Conservation (phyloP, 2,329 filamentous ascomycete genomes). For the Diplodia sapinea region DNA sequence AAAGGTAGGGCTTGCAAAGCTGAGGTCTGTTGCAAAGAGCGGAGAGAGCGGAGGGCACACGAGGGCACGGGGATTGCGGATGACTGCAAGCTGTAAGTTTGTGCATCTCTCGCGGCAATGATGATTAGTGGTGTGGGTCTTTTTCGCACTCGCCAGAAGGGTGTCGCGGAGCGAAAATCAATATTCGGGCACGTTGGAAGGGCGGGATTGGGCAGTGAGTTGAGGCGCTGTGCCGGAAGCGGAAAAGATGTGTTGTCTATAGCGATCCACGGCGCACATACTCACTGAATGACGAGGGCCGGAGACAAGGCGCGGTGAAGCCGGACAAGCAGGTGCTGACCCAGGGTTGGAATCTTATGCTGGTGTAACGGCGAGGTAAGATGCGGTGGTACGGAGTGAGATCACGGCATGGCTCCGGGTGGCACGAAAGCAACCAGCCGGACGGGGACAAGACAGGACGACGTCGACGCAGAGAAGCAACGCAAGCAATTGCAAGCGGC, state of each 20-base stretch:
- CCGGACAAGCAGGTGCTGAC: slow-evolving; percentile 3
- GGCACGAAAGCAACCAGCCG: background rate
- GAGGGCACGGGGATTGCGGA: slow-evolving; percentile 11
- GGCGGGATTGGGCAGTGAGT: slow-evolving; percentile 1
- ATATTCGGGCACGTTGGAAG: slow-evolving; percentile 1
- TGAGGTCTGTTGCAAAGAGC: slow-evolving; percentile 12
- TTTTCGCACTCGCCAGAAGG: slow-evolving; percentile 5
- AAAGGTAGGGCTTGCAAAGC: slow-evolving; percentile 5
- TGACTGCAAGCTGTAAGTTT: slow-evolving; percentile 15
- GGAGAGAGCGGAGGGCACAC: slow-evolving; percentile 1
- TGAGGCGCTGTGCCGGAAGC: slow-evolving; percentile 7
- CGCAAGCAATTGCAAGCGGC: slow-evolving; percentile 2
- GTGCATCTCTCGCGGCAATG: slow-evolving; percentile 5
- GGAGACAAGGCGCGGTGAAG: slow-evolving; percentile 10
- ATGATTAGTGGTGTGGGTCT: slow-evolving; percentile 24
- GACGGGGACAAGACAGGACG: background rate
- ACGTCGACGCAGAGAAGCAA: background rate
- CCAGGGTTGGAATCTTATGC: slow-evolving; percentile 1
- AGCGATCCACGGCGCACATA: slow-evolving; percentile 20
- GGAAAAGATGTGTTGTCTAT: slow-evolving; percentile 22
- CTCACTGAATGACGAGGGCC: slow-evolving; percentile 9
- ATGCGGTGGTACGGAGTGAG: slow-evolving; percentile 7
- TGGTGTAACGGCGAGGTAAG: slow-evolving; percentile 7
- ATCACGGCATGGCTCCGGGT: slow-evolving; percentile 8
- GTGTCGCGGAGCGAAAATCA: slow-evolving; percentile 9